Conservation (phyloP, 345 rosid genomes). For the Moringa oleifera region DNA sequence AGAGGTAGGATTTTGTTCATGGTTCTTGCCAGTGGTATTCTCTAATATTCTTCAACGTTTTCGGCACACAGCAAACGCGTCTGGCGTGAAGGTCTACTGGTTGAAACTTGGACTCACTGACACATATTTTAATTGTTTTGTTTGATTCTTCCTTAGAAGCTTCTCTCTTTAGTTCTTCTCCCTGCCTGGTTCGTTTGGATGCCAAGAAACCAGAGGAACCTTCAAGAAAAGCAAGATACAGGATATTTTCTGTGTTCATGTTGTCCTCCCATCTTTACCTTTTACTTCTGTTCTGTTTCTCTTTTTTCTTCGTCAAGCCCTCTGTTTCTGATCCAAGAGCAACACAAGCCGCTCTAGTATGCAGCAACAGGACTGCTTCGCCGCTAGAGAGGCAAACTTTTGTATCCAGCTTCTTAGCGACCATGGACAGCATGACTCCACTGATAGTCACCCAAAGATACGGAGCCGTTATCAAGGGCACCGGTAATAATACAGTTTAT, state of each 20-base stretch:
- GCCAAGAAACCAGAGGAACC: background rate
- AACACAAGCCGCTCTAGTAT: constrained; percentile 39
- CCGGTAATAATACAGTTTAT: constrained; percentile 51
- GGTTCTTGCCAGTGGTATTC: too few species aligned
- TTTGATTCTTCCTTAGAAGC: background rate
- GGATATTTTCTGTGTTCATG: constrained; percentile 9
- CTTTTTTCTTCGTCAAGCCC: constrained; percentile 20
- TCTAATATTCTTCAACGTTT: too few species aligned
- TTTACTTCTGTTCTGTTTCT: constrained; percentile 11
- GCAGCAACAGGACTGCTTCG: constrained; percentile 58
- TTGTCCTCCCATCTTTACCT: constrained; percentile 6
- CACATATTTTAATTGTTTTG: too few species aligned
- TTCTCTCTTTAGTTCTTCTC: background rate
- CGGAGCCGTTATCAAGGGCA: constrained; percentile 39
- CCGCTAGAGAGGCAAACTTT: constrained; percentile 33
- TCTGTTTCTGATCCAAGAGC: constrained; percentile 73
- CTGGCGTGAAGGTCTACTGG: too few species aligned
- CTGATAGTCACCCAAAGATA: constrained; percentile 30
- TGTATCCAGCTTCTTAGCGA: constrained; percentile 42
- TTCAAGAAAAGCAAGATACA: background rate
- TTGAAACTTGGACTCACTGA: too few species aligned
- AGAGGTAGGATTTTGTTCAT: too few species aligned
- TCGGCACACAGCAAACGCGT: too few species aligned
- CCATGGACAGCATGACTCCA: constrained; percentile 43
- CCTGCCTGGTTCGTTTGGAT: background rate